Percentiles rank a stretch among this genome's conserved stretches.
These are phyloP conservation scores for Metschnikowia continentalis DNA, from an alignment of 805 yeast genomes.

Conservation along the genomic window DNA sequence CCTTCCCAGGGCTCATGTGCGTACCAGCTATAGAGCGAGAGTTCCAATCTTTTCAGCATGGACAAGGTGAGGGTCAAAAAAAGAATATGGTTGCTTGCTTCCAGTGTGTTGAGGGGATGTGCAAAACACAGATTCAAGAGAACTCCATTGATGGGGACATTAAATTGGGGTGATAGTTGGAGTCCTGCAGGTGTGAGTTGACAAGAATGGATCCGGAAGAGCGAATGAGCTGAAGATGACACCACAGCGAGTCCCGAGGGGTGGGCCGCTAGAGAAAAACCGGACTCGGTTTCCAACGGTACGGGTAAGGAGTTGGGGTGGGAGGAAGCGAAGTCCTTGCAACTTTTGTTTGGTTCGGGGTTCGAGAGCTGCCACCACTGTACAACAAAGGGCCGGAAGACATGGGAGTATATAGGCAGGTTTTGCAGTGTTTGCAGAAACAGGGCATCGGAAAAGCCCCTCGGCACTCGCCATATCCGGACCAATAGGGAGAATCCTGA, in stretches of 20 bases:
- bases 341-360: neutral
- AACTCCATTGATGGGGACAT: conserved; percentile 39
- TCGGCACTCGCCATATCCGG: conserved; percentile 35
- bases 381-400: conserved; percentile 41
- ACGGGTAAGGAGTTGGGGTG: no score
- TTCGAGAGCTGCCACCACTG: conserved; percentile 46
- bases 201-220: conserved; percentile 37
- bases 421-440: conserved; percentile 11
- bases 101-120: conserved; percentile 26
- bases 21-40: conserved; percentile 41
- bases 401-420: conserved; percentile 15
- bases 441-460: conserved; percentile 23
- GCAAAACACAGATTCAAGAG: conserved; percentile 42
- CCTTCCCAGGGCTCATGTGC: conserved; percentile 29
- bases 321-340: no score
- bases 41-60: conserved; percentile 29
- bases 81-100: conserved; percentile 27
- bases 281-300: conserved; percentile 13
- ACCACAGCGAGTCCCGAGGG: conserved; percentile 37
- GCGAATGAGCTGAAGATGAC: conserved; percentile 32
- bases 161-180: conserved; percentile 34
- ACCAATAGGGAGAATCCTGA: conserved; percentile 41
- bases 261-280: conserved; percentile 32
- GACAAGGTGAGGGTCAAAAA: conserved; percentile 37
- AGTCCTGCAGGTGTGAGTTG: conserved; percentile 35